Base-by-base conservation (phyloP, 2,329 filamentous ascomycete genomes). In the Phaeosphaeriaceae sp. region DNA sequence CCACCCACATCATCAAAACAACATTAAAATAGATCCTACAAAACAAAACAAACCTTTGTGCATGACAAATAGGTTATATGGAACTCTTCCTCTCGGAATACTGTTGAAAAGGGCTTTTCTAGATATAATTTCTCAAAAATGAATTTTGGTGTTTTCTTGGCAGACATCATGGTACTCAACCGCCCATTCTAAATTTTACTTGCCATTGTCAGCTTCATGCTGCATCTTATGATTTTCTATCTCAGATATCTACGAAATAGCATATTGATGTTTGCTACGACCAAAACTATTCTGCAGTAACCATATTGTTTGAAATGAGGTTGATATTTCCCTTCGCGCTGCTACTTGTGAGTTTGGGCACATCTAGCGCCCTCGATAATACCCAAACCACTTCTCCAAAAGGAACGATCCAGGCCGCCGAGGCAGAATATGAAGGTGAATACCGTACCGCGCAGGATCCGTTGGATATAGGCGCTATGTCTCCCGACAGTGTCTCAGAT, bases 141-240 rank as follows among this genome's bases (percentile, higher is more conserved):
- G 23, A 11, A 7, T 26, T 7, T 26, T 26, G 23, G 6, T 11
- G 11, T 26, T 7, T 47, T 33, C 60, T 63, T 63, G 57, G 60
- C 60, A 42, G 48, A 52, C 60, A 63, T 48, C 60, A 63, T n/a
- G 56, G 60, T 63, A 43, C 60, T 60, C 60, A 59, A 7, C 17
- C 13, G 18, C 35, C 30, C 30, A 36, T 41, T 6, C 15, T n/a
- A 6, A 37, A 18, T 34, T 42, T 20, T 12, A 2, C 17, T 3
- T 7, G n/a, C n/a, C n/a, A n/a, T n/a, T n/a, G n/a, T n/a, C n/a
- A n/a, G n/a, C n/a, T n/a, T n/a, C n/a, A n/a, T n/a, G n/a, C n/a
- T n/a, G n/a, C n/a, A 9, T 26, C 6, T 26, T 7, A 11, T 26
- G 11, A 8, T 8, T 26, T 26, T 26, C 7, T 26, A 9, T 26